phyloP scores from a whole-genome alignment of 1,139 yeast genomes.

The Yamadazyma buinensis region DNA sequence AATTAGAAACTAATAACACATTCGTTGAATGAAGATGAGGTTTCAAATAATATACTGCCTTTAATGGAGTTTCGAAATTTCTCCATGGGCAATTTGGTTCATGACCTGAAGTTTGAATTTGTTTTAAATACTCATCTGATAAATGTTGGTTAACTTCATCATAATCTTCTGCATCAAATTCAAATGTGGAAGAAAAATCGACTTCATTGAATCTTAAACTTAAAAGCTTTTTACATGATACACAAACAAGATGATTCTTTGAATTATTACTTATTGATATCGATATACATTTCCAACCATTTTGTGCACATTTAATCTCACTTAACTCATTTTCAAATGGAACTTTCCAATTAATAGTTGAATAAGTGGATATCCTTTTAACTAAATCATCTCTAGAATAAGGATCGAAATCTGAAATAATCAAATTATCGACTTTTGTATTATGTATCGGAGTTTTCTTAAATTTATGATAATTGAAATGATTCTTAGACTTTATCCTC shows the following conservation, averaged over 20 bases:
- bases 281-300: slow-evolving; percentile 42
- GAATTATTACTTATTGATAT: slow-evolving; percentile 19
- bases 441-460: slow-evolving; percentile 15
- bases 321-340: slow-evolving; percentile 21
- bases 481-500: slow-evolving; percentile 32
- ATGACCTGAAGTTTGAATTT: slow-evolving; percentile 26
- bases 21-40: slow-evolving; percentile 33
- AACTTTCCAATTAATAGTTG: slow-evolving; percentile 33
- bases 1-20: slow-evolving; percentile 24
- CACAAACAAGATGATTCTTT: slow-evolving; percentile 34
- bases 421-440: slow-evolving; percentile 12
- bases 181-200: slow-evolving; percentile 11
- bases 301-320: slow-evolving; percentile 37
- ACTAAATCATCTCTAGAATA: slow-evolving; percentile 27
- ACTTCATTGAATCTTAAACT: slow-evolving; percentile 24
- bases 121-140: slow-evolving; percentile 21
- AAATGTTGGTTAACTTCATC: slow-evolving; percentile 23
- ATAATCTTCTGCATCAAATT: slow-evolving; percentile 20
- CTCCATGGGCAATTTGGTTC: slow-evolving; percentile 34
- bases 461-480: slow-evolving; percentile 33
- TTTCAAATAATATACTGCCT: slow-evolving; percentile 33
- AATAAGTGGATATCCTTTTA: slow-evolving; percentile 26
- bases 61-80: slow-evolving; percentile 32
- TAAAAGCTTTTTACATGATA: slow-evolving; percentile 28
- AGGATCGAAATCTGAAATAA: slow-evolving; percentile 29